These are phyloP conservation scores for Xylaria sp. DNA, from an alignment of 2,329 filamentous ascomycete genomes.

Conservation along the genomic window DNA sequence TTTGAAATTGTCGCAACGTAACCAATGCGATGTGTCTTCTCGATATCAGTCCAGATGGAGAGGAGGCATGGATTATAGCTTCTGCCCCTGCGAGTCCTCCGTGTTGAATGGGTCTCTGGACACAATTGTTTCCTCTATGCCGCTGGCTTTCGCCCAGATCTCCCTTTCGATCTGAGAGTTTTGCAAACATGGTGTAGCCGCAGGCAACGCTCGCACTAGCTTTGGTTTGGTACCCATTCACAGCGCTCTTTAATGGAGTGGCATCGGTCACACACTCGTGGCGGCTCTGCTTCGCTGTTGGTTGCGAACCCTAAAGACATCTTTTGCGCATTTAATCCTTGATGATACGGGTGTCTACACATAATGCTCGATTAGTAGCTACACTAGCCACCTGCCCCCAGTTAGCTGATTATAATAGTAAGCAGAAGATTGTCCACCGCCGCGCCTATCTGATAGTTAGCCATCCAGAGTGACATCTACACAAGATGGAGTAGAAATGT, in stretches of 20 bases:
- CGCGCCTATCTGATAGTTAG: too few species aligned
- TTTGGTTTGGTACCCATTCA: background rate
- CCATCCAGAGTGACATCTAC: too few species aligned
- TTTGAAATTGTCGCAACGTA: background rate
- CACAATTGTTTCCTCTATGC: background rate
- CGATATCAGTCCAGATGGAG: background rate
- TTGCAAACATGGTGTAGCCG: conserved; percentile 18
- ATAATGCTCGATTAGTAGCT: background rate
- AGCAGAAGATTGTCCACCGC: too few species aligned
- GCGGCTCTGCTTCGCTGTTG: conserved; percentile 3
- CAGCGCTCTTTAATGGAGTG: conserved; percentile 19
- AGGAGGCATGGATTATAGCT: background rate
- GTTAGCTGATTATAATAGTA: too few species aligned
- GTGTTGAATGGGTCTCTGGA: background rate
- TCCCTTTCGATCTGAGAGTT: conserved; percentile 18
- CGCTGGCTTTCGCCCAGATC: conserved; percentile 17
- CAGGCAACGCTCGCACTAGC: background rate
- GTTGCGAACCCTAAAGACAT: conserved; percentile 1
- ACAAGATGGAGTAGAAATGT: too few species aligned
- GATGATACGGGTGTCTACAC: background rate
- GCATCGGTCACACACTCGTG: conserved; percentile 15
- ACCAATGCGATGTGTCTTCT: background rate
- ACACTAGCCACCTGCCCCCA: background rate
- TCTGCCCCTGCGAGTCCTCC: background rate
- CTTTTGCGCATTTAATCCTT: background rate